Evolutionary conservation across 257 asterid genomes (phyloP), one percentile per base, ranked within the genome.

Genomic region (Plantago elongata): DNA sequence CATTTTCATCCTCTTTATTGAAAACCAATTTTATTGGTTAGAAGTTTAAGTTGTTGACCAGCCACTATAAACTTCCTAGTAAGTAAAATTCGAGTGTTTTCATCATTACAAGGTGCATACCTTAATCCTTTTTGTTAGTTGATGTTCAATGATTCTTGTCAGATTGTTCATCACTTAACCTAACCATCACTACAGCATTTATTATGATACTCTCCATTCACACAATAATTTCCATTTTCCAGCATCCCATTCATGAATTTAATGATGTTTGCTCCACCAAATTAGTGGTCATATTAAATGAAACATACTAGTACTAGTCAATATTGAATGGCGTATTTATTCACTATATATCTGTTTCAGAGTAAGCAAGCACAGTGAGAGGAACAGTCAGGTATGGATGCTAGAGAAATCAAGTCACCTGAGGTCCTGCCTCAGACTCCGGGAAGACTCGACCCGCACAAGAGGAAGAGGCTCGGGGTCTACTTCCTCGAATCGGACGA

Each of bases 401-500:
- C 42, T 27, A 54, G 29, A 5, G 59, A 54, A 40, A 54, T 29
- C 59, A 54, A 54, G 59, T 54, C 59, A 4, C 59, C 57, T 51
- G 40, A 34, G 40, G 40, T 34, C 40, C 57, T 15, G 12, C 57
- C 10, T 15, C 13, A 6, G 13, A 47, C 51, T 47, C 51, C 57
- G n/a, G 13, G 9, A 30, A 50, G 55, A 50, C 4, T 11, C 27
- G 22, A 27, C 55, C n/a, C 59, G 6, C 78, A 68, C 44, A 72
- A 66, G 63, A 79, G 94, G 59, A 89, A 84, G 63, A 79, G 83
- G 72, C 79, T 89, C 16, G 94, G 89, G 5, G 49, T 78, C 55
- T 81, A 84, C 59, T 89, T 86, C 66, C 79, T 92, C 0, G 99
- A 92, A 67, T 92, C 97, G 1, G 99, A 92, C 47, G 97, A 84